Evolutionary conservation across 176 grass and related monocot species (phyloP).

Genomic region (Dendrocalamus sinicus): DNA sequence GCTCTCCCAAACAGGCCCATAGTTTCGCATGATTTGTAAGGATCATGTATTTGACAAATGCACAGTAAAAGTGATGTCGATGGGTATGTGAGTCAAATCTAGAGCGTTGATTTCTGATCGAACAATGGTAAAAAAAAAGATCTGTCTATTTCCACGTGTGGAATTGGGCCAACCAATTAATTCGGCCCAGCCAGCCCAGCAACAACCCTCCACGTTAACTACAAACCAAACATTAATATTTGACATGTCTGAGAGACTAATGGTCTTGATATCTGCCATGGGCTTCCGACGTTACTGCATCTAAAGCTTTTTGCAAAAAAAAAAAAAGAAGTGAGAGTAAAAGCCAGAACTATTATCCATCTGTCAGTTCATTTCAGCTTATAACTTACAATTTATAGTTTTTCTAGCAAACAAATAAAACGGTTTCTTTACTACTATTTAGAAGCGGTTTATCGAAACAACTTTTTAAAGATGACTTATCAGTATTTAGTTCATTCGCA

Average conservation of each 20-base stretch:
- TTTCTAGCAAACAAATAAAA: too few species aligned
- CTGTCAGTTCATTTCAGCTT: too few species aligned
- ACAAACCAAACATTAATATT: background rate
- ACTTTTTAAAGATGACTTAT: too few species aligned
- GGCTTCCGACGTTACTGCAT: background rate
- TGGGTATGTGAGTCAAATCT: background rate
- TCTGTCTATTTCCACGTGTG: background rate
- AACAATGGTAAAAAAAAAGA: background rate
- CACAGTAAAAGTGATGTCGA: background rate
- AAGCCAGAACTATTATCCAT: background rate
- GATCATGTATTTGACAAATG: background rate
- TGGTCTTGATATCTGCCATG: background rate
- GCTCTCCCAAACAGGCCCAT: background rate
- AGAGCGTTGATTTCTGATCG: background rate
- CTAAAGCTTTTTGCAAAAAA: background rate
- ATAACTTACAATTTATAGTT: too few species aligned
- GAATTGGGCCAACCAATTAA: background rate
- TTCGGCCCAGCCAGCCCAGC: background rate
- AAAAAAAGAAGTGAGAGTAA: background rate
- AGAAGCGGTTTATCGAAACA: rapidly evolving
- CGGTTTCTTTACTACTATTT: rapidly evolving
- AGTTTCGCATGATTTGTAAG: background rate
- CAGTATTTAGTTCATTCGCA: rapidly evolving
- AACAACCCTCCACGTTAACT: background rate
- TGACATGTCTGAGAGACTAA: background rate